Evolutionary conservation across 208 protist genomes (phyloP).

Genomic region (Leishmania lainsoni): DNA sequence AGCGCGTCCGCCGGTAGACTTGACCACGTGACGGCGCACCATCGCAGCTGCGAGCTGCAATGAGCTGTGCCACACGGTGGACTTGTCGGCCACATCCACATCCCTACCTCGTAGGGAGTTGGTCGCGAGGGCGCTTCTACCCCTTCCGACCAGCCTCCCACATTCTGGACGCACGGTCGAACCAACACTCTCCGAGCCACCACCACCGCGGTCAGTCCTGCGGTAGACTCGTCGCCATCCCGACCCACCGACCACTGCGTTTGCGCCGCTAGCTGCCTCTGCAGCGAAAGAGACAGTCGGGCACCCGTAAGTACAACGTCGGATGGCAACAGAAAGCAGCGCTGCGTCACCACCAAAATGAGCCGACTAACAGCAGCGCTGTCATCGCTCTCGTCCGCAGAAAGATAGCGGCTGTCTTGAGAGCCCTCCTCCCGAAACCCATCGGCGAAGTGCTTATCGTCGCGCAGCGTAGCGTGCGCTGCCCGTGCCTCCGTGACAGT

Average conservation of each 20-base stretch:
- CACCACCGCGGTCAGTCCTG: background rate
- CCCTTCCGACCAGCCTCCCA: background rate
- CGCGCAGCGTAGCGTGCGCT: background rate
- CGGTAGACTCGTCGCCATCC: background rate
- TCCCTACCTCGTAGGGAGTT: slow-evolving; percentile 8
- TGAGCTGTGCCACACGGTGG: background rate
- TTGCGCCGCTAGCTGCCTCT: slow-evolving; percentile 36
- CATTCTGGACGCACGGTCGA: background rate
- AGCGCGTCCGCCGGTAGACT: slow-evolving; percentile 3
- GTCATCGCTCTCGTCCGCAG: slow-evolving; percentile 3
- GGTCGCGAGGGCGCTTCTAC: background rate
- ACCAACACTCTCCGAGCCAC: slow-evolving; percentile 22
- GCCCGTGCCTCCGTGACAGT: background rate
- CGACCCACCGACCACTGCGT: slow-evolving; percentile 37
- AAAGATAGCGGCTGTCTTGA: slow-evolving; percentile 9
- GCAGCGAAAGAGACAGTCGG: slow-evolving; percentile 50
- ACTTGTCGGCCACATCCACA: slow-evolving; percentile 19
- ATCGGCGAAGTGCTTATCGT: background rate
- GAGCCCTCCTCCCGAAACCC: background rate
- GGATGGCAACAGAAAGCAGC: slow-evolving; percentile 47
- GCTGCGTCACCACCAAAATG: slow-evolving; percentile 66
- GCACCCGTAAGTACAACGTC: slow-evolving; percentile 74
- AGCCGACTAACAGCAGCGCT: slow-evolving; percentile 15
- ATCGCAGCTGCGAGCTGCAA: slow-evolving; percentile 6
- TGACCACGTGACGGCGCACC: slow-evolving; percentile 6